These are phyloP conservation scores for Plasmopara halstedii DNA, from an alignment of 352 stramenopile species.

Conservation along the genomic window DNA sequence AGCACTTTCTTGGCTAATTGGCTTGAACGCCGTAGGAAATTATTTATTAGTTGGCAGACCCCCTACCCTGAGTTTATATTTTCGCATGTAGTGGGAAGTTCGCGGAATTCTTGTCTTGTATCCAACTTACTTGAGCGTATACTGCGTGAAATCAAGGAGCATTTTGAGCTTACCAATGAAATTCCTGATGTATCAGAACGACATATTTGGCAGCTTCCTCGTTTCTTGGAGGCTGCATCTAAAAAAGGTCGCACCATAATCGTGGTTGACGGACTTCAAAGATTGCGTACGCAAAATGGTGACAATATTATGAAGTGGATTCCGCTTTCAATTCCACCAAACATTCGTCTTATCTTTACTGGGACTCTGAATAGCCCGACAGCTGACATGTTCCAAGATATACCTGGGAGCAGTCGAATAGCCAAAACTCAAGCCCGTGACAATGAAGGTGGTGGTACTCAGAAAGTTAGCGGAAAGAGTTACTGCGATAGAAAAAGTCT, in stretches of 20 bases:
- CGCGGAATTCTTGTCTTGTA: slow-evolving; percentile 77
- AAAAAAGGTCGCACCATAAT: slow-evolving; percentile 88
- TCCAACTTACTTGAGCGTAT: slow-evolving; percentile 84
- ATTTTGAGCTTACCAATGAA: slow-evolving; percentile 86
- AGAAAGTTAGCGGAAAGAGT: slow-evolving; percentile 24
- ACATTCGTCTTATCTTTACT: slow-evolving; percentile 83
- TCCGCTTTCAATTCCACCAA: slow-evolving; percentile 77
- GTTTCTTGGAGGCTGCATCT: slow-evolving; percentile 82
- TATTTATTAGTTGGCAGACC: slow-evolving; percentile 80
- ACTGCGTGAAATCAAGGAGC: slow-evolving; percentile 83
- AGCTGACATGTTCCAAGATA: slow-evolving; percentile 30
- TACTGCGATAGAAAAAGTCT: slow-evolving; percentile 52
- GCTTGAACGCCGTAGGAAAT: slow-evolving; percentile 76
- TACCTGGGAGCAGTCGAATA: slow-evolving; percentile 4
- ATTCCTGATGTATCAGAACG: slow-evolving; percentile 81
- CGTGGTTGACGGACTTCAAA: slow-evolving; percentile 86
- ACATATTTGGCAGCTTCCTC: slow-evolving; percentile 87
- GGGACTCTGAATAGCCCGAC: slow-evolving; percentile 45
- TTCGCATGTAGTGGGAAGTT: slow-evolving; percentile 86
- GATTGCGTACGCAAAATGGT: slow-evolving; percentile 76
- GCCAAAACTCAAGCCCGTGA: slow-evolving; percentile 1
- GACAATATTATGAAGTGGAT: slow-evolving; percentile 90
- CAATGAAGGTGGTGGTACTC: slow-evolving; percentile 1
- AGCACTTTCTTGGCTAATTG: slow-evolving; percentile 75
- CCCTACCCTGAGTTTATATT: slow-evolving; percentile 86